These are phyloP conservation scores for Blastocystis sp. DNA, from an alignment of 352 stramenopile species.

Conservation along the genomic window DNA sequence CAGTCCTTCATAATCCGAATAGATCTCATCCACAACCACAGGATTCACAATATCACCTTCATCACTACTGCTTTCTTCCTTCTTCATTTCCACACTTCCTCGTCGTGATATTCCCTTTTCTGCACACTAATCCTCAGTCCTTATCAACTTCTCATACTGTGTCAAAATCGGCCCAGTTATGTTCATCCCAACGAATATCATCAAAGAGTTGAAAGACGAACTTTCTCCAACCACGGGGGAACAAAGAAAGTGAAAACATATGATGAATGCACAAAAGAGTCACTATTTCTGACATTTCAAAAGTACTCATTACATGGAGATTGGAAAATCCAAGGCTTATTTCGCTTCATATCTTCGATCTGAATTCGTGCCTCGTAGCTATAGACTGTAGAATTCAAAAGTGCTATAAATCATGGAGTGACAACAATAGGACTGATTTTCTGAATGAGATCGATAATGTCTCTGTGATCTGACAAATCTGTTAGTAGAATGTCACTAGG, in stretches of 20 bases:
- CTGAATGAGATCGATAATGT: slow-evolving; percentile 59
- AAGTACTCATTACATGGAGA: not conserved
- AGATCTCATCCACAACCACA: not conserved
- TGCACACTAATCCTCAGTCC: not conserved
- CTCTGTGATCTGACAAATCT: slow-evolving; percentile 62
- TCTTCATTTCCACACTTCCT: not conserved
- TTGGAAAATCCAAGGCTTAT: slow-evolving; percentile 8
- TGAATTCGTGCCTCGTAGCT: slow-evolving; percentile 37
- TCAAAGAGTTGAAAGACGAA: slow-evolving; percentile 54
- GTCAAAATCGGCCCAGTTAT: slow-evolving; percentile 47
- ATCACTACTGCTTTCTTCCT: not conserved
- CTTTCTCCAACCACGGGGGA: slow-evolving; percentile 39
- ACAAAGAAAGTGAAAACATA: slow-evolving; percentile 47
- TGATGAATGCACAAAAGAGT: slow-evolving; percentile 29
- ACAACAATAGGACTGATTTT: not conserved
- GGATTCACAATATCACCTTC: not conserved
- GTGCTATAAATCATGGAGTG: not conserved
- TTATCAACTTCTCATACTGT: not conserved
- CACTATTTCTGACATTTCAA: slow-evolving; percentile 10
- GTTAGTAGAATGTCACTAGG: slow-evolving; percentile 52
- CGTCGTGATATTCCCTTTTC: not conserved
- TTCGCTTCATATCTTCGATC: slow-evolving; percentile 53
- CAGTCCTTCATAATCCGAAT: slow-evolving; percentile 48
- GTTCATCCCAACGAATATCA: slow-evolving; percentile 20
- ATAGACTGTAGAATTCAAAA: slow-evolving; percentile 58